A percentile compares a stretch with the other conserved stretches of the same genome.
Conservation (phyloP, 1,284 basidiomycete species). For the Ustilago tritici region DNA sequence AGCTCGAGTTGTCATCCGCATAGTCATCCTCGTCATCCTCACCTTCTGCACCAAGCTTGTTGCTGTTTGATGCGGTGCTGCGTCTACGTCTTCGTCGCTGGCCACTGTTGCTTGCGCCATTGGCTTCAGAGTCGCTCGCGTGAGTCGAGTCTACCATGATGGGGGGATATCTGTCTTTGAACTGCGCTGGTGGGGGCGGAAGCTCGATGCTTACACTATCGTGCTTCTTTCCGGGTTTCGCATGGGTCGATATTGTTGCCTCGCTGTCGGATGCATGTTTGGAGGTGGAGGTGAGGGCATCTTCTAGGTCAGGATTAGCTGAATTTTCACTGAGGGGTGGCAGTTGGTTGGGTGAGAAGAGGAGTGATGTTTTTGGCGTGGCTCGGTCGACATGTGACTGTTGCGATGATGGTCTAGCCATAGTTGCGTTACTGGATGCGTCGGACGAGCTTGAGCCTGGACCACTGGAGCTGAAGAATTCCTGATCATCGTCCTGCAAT, state of each 20-base stretch:
- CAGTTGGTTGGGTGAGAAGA: conserved; percentile 14
- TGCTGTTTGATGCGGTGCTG: conserved; percentile 28
- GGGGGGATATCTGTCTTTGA: conserved; percentile 41
- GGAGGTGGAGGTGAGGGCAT: conserved; percentile 19
- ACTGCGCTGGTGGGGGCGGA: conserved; percentile 37
- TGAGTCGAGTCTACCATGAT: conserved; percentile 46
- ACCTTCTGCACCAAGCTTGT: conserved; percentile 17
- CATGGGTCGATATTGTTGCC: not conserved
- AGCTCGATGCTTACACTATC: conserved; percentile 46
- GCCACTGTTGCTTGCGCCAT: conserved; percentile 7
- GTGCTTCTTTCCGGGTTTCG: conserved; percentile 20
- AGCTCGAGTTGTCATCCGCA: conserved; percentile 50
- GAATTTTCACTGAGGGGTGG: conserved; percentile 44
- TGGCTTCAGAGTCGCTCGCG: conserved; percentile 35
- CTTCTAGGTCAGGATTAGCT: conserved; percentile 26
- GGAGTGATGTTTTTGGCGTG: conserved; percentile 17
- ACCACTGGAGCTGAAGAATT: conserved; percentile 21
- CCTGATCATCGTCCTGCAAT: conserved; percentile 23
- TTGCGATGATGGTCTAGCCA: not conserved
- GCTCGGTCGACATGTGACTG: not conserved
- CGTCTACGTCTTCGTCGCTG: conserved; percentile 24
- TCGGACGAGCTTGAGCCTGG: not conserved
- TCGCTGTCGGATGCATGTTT: conserved; percentile 23
- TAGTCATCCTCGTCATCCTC: conserved; percentile 33
- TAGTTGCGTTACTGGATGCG: not conserved